phyloP scores from a whole-genome alignment of 2,329 filamentous ascomycete genomes.

The Dothistroma pini region DNA sequence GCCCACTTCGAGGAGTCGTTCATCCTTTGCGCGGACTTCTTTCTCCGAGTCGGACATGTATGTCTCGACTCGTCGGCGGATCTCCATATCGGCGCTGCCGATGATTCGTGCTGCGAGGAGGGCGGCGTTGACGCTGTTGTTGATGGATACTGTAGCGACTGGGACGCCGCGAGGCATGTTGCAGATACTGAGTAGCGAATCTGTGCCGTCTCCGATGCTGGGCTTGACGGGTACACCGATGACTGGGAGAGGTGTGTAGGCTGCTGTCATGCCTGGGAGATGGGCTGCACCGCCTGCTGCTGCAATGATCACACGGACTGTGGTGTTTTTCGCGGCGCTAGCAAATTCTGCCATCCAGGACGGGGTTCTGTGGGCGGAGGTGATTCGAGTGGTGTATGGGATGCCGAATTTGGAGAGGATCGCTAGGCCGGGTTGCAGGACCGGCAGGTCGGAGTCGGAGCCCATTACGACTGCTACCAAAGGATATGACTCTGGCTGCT shows the following conservation, averaged over 20 bases:
- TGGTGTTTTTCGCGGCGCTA: slow-evolving; percentile 35
- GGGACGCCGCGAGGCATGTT: slow-evolving; percentile 50
- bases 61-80: slow-evolving; percentile 55
- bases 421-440: slow-evolving; percentile 63
- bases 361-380: slow-evolving; percentile 61
- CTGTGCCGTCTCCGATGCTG: slow-evolving; percentile 48
- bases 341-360: slow-evolving; percentile 47
- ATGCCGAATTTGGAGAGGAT: slow-evolving; percentile 68
- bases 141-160: slow-evolving; percentile 43
- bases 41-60: slow-evolving; percentile 62
- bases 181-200: slow-evolving; percentile 49
- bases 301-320: slow-evolving; percentile 48
- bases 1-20: slow-evolving; percentile 53
- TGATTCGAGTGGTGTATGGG: slow-evolving; percentile 69
- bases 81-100: slow-evolving; percentile 45
- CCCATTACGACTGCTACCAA: slow-evolving; percentile 79
- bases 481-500: slow-evolving; percentile 39
- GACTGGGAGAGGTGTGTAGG: slow-evolving; percentile 49
- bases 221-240: slow-evolving; percentile 52
- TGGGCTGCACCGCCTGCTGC: slow-evolving; percentile 50
- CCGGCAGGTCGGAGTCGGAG: slow-evolving; percentile 70
- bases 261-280: slow-evolving; percentile 51
- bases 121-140: slow-evolving; percentile 47
- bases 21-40: slow-evolving; percentile 63
- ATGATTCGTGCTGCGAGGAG: slow-evolving; percentile 45